Evolutionary conservation across 805 yeast genomes (phyloP).

Genomic region (Saccharomycopsis sp.): DNA sequence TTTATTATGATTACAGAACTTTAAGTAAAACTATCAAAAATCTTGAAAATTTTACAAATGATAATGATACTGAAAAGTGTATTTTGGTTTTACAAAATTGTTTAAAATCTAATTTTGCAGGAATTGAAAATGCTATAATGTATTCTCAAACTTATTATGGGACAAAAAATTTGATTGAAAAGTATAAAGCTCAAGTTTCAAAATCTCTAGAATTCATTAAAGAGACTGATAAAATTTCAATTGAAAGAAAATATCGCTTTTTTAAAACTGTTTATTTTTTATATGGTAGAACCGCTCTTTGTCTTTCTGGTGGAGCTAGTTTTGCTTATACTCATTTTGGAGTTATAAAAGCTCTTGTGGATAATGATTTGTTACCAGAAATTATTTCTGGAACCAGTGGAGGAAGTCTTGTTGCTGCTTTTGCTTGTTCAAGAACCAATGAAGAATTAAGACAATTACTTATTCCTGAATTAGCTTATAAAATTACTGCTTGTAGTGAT

Average conservation of each 20-base stretch:
- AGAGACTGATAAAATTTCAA: slow-evolving; percentile 28
- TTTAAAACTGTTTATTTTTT: slow-evolving; percentile 51
- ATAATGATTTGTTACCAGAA: slow-evolving; percentile 53
- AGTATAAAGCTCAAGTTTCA: slow-evolving; percentile 43
- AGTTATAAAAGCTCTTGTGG: slow-evolving; percentile 58
- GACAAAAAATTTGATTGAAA: slow-evolving; percentile 49
- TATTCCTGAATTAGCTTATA: slow-evolving; percentile 49
- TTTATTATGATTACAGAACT: slow-evolving; percentile 59
- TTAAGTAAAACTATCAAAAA: slow-evolving; percentile 37
- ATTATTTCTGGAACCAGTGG: slow-evolving; percentile 75
- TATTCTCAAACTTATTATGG: slow-evolving; percentile 72
- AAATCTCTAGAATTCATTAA: slow-evolving; percentile 35
- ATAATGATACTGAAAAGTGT: slow-evolving; percentile 33
- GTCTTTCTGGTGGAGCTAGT: slow-evolving; percentile 72
- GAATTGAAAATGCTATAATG: slow-evolving; percentile 59
- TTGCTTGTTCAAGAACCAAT: slow-evolving; percentile 59
- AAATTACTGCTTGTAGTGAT: slow-evolving; percentile 62
- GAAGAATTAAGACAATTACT: slow-evolving; percentile 49
- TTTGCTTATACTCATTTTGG: slow-evolving; percentile 75
- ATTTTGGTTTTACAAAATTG: slow-evolving; percentile 53
- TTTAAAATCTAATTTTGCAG: slow-evolving; percentile 65
- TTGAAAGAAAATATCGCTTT: slow-evolving; percentile 35
- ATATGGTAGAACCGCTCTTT: slow-evolving; percentile 62
- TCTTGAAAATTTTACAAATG: slow-evolving; percentile 28
- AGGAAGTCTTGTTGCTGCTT: slow-evolving; percentile 69